phyloP scores from a whole-genome alignment of 768 basidiomycete genomes.

The Amanita fuliginea region DNA sequence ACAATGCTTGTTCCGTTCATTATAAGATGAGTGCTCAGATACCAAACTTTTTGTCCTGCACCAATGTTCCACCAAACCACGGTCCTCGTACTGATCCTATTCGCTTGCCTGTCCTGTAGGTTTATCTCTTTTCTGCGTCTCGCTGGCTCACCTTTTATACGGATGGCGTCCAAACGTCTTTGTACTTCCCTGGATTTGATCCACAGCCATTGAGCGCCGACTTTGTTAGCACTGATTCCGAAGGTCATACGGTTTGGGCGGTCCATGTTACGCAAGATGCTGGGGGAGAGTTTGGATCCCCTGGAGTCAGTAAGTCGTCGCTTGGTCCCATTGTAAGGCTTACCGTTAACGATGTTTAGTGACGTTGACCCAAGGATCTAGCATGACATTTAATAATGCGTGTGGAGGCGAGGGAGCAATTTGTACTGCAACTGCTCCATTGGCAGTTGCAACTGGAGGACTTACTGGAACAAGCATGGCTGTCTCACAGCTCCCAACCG shows the following conservation, averaged over 20 bases:
- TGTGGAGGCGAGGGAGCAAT: not conserved
- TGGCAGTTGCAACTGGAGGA: not conserved
- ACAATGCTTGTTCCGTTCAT: no score
- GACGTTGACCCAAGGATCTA: not conserved
- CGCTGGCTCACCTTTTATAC: not conserved
- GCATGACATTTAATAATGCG: not conserved
- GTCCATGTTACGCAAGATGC: not conserved
- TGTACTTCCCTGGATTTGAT: constrained; percentile 1
- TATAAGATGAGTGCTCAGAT: no score
- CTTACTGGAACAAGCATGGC: not conserved
- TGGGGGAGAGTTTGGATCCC: not conserved
- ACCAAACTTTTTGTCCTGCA: not conserved
- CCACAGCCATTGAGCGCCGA: not conserved
- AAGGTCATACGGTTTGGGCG: not conserved
- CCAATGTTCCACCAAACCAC: not conserved
- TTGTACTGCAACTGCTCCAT: not conserved
- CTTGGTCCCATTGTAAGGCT: not conserved
- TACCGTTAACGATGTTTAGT: not conserved
- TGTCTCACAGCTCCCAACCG: not conserved
- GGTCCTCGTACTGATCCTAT: not conserved
- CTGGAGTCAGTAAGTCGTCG: not conserved
- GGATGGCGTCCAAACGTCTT: not conserved
- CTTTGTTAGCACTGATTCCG: constrained; percentile 2
- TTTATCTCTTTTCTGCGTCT: not conserved
- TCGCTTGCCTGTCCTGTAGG: not conserved